Conservation (phyloP, 257 asterid species). For the Linderniella brevidens region DNA sequence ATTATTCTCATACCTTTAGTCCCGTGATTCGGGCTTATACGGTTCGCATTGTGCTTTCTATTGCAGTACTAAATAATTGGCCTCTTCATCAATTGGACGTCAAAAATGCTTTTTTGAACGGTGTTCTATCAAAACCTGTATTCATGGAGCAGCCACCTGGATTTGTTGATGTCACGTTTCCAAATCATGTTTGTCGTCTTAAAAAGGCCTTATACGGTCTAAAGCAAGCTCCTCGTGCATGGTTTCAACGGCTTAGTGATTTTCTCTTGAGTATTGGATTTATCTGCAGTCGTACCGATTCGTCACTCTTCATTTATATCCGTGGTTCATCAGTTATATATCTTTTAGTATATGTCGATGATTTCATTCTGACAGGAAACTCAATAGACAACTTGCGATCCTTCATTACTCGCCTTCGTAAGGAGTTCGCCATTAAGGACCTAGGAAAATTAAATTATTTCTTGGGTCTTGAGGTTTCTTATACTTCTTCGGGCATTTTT, state of each 20-base stretch:
- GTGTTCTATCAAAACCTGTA: not conserved
- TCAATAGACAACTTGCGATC: not conserved
- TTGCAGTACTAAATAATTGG: not conserved
- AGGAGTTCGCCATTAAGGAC: not conserved
- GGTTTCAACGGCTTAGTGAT: not conserved
- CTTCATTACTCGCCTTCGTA: not conserved
- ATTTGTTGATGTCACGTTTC: not conserved
- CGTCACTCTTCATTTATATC: not conserved
- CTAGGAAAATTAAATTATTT: not conserved
- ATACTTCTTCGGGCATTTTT: not conserved
- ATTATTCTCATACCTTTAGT: not conserved
- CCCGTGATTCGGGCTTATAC: not conserved
- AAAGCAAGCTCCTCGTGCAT: constrained; percentile 5
- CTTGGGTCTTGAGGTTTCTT: not conserved
- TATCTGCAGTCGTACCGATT: not conserved
- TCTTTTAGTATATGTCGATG: not conserved
- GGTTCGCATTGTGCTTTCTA: not conserved
- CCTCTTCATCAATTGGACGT: not conserved
- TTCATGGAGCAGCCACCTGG: not conserved
- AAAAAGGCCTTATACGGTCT: constrained; percentile 5
- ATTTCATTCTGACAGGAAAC: not conserved
- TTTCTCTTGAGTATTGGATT: not conserved
- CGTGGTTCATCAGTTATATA: not conserved
- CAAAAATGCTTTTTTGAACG: not conserved
- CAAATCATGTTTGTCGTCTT: constrained; percentile 1